Base-by-base conservation (phyloP, 2,329 filamentous ascomycete genomes). In the Escovopsis sp. region DNA sequence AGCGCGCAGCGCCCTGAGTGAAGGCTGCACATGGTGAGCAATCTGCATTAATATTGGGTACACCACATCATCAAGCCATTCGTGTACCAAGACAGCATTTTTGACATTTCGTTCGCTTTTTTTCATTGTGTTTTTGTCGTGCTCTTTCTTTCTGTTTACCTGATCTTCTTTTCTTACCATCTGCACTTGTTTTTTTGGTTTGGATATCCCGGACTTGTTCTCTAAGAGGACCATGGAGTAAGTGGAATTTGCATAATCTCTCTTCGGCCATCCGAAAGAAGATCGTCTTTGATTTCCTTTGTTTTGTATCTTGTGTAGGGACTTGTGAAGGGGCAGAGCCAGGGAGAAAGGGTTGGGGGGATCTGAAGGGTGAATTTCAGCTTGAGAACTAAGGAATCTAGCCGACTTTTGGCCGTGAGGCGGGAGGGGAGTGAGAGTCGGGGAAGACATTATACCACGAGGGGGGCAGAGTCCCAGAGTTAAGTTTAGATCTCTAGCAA, bases 11-110 rank as follows among this genome's bases (percentile, higher is more conserved):
- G n/a, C 23, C 26, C 1, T 18, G 12, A 32, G 30, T 30, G n/a
- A 40, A 18, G 15, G 18, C 30, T 12, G 30, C 11, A 32, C 18
- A 26, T 23, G 23, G 36, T 12, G 36, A 38, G 26, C 26, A 26
- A 38, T 38, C n/a, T 38, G 15, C 36, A 38, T 36, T 36, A 36
- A 36, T 36, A 36, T 36, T 36, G 34, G 34, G n/a, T 36, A 36
- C n/a, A 18, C 19, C 19, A 36, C 4, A 36, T n/a, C n/a, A 36
- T 18, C 33, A 12, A 35, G 12, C 41, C 38, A 38, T 39, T 26
- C 37, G 36, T 48, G 48, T 48, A 48, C 30, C 45, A 51, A 53
- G 47, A 23, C 55, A 50, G 54, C 55, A 55, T 55, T 49, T 54
- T 49, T 45, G 42, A 47, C 38, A 40, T 46, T 41, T 51, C 34